Evolutionary conservation across 768 basidiomycete species (phyloP), one percentile per base, ranked within the genome.

Genomic region (Holtermanniella nyarrowii): DNA sequence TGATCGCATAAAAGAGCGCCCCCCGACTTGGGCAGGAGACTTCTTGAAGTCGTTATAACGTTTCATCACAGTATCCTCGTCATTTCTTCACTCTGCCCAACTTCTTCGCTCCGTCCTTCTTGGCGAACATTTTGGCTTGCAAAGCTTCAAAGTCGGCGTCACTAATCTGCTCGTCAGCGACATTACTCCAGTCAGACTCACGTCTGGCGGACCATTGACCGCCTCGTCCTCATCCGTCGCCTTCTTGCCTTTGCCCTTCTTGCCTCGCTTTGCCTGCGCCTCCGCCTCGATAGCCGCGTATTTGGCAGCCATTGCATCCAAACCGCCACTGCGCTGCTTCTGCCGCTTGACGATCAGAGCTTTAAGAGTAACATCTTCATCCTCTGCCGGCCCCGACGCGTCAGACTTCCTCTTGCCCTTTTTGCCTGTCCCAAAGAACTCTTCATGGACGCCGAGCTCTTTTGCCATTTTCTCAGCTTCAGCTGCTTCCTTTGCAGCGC

Each of bases 391-490:
- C 26, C 49, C 54, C n/a, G 53, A 58, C 11, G 55, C 63, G 18
- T 57, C 60, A 2, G 53, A 53, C 52, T 71, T 72, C 7, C 85
- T 80, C 71, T 88, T 88, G 48, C 86, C 80, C 68, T 93, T 91
- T 74, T 86, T 86, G 66, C 88, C 85, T 66, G 82, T 83, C 23
- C 70, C 70, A 45, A 68, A 72, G 47, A 73, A 72, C 55, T 72
- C 72, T 18, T 95, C 89, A 88, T 88, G 91, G 10, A 95, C 85
- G 2, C 89, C 90, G 14, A 96, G 72, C 56, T 88, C 86, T 59
- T 82, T 86, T 4, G 90, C 90, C 40, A 83, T 73, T 18, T 79
- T 76, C 70, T 75, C 90, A 3, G 90, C 90, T 61, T 93, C 88
- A 50, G 74, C 74, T 1, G 86, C 87, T 69, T 91, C 89, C 68